Evolutionary conservation across 2,329 filamentous ascomycete genomes (phyloP).

Genomic region (Didymosphaeria variabile): DNA sequence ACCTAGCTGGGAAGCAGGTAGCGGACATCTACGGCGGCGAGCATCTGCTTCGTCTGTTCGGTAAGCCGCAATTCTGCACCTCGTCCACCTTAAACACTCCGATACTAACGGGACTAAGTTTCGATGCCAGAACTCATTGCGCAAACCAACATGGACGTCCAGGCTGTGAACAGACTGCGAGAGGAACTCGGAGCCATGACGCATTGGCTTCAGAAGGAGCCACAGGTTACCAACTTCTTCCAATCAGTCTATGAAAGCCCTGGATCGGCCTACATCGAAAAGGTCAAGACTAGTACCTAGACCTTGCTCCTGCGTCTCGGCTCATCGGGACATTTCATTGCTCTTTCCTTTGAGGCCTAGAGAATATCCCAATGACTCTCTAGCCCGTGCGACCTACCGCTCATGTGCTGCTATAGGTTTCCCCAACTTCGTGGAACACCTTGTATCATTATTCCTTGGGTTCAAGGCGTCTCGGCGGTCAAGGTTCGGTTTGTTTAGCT

Average conservation of each 20-base stretch:
- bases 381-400: not conserved
- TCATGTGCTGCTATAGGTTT: not conserved
- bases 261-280: slow-evolving; percentile 75
- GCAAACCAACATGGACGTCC: slow-evolving; percentile 97
- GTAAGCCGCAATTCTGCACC: slow-evolving; percentile 61
- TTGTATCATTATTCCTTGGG: slow-evolving; percentile 28
- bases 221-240: slow-evolving; percentile 79
- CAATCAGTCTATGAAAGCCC: slow-evolving; percentile 78
- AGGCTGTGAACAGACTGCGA: slow-evolving; percentile 85
- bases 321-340: not conserved
- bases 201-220: slow-evolving; percentile 76
- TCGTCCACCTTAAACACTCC: slow-evolving; percentile 7
- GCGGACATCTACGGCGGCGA: slow-evolving; percentile 91
- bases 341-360: not conserved
- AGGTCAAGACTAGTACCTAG: slow-evolving; percentile 58
- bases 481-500: slow-evolving; percentile 11
- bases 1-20: slow-evolving; percentile 74
- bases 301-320: not conserved
- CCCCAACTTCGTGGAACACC: slow-evolving; percentile 3
- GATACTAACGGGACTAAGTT: slow-evolving; percentile 62
- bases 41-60: slow-evolving; percentile 86
- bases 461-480: slow-evolving; percentile 16
- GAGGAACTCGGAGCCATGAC: slow-evolving; percentile 90
- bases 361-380: not conserved
- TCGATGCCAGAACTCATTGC: slow-evolving; percentile 91